Conservation (phyloP, 164 flowering plant species). For the Aristolochia contorta region DNA sequence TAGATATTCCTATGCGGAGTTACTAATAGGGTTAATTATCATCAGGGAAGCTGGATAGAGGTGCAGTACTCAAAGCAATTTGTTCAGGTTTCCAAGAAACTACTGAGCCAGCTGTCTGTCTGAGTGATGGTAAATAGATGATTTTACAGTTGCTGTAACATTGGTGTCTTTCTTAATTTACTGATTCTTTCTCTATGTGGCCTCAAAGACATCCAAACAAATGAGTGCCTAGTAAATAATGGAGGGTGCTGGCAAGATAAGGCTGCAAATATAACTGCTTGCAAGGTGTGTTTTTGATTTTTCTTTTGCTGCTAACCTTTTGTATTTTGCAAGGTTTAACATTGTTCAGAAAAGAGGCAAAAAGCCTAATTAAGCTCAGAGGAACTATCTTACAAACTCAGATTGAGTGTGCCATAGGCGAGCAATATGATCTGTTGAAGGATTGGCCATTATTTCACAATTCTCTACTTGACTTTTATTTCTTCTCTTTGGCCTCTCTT, state of each 20-base stretch:
- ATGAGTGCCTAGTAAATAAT: conserved; percentile 77
- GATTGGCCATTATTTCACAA: background rate
- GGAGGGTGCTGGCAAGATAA: conserved; percentile 95
- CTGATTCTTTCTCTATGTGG: background rate
- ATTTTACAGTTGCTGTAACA: background rate
- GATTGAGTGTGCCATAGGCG: background rate
- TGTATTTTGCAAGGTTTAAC: too few relatives aligned
- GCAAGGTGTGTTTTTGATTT: conserved; percentile 63
- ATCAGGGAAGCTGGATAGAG: conserved; percentile 85
- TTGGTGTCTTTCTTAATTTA: background rate
- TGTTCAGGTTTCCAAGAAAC: conserved; percentile 92
- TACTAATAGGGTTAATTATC: background rate
- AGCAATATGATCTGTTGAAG: background rate
- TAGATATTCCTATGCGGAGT: background rate
- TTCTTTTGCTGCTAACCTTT: background rate
- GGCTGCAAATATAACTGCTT: conserved; percentile 65
- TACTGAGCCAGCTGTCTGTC: conserved; percentile 84
- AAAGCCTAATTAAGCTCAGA: too few relatives aligned
- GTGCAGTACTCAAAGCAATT: conserved; percentile 89
- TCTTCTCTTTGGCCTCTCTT: too few relatives aligned
- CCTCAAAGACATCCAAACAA: conserved; percentile 58
- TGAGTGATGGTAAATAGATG: conserved; percentile 47
- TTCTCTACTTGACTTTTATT: background rate
- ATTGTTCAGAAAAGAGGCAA: too few relatives aligned
- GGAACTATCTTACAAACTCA: too few relatives aligned